phyloP scores from a whole-genome alignment of 2,329 filamentous ascomycete genomes.

The Nigrospora oryzae region DNA sequence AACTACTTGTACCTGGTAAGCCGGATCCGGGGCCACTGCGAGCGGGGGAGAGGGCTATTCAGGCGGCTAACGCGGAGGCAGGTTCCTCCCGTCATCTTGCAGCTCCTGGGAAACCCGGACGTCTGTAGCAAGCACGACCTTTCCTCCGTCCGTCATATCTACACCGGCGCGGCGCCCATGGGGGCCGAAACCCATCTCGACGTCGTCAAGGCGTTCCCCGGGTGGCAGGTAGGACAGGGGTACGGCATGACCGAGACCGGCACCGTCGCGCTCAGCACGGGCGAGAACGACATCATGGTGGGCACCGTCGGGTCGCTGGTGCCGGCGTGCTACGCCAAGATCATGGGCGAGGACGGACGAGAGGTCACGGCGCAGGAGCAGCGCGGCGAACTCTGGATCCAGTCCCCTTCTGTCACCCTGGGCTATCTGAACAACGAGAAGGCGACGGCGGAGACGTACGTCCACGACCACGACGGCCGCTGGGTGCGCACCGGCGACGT shows the following conservation, averaged over 20 bases:
- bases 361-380: slow-evolving; percentile 59
- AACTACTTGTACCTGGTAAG: slow-evolving; percentile 54
- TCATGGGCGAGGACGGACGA: slow-evolving; percentile 59
- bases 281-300: slow-evolving; percentile 55
- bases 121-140: slow-evolving; percentile 61
- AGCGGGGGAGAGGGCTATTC: too few species aligned
- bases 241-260: slow-evolving; percentile 75
- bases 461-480: slow-evolving; percentile 54
- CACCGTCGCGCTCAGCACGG: slow-evolving; percentile 58
- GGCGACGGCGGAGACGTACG: slow-evolving; percentile 73
- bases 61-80: slow-evolving; percentile 14
- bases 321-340: slow-evolving; percentile 54
- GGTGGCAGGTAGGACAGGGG: slow-evolving; percentile 54
- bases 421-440: slow-evolving; percentile 84
- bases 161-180: slow-evolving; percentile 71
- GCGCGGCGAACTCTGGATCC: slow-evolving; percentile 74
- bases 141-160: slow-evolving; percentile 55
- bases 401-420: slow-evolving; percentile 66
- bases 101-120: slow-evolving; percentile 58
- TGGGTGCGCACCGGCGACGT: slow-evolving; percentile 87
- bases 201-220: slow-evolving; percentile 29
- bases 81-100: slow-evolving; percentile 77
- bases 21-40: not conserved
- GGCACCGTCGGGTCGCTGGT: slow-evolving; percentile 66
- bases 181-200: slow-evolving; percentile 64